These are phyloP conservation scores for Hemileccinum impolitum DNA, from an alignment of 768 basidiomycete species.

Conservation along the genomic window DNA sequence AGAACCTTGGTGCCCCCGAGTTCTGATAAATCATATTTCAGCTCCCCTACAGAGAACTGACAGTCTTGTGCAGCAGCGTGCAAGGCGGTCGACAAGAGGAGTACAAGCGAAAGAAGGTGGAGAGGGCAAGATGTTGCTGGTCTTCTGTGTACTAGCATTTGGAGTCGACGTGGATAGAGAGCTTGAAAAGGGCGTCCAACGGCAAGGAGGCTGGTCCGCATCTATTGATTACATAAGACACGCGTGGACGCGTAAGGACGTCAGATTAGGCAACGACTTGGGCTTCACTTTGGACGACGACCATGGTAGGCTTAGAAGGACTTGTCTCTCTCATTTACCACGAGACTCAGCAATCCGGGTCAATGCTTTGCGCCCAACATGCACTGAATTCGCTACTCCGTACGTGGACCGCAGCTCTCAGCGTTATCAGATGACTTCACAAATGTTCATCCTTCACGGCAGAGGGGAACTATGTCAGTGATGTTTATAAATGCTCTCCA, in stretches of 20 bases:
- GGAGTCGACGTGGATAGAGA: neutral
- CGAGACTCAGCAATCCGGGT: constrained; percentile 72
- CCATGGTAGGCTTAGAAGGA: constrained; percentile 58
- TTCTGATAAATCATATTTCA: constrained; percentile 57
- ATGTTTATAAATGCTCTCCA: neutral
- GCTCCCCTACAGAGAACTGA: constrained; percentile 35
- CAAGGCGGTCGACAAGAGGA: constrained; percentile 21
- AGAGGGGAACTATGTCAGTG: constrained; percentile 51
- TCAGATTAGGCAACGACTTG: constrained; percentile 14
- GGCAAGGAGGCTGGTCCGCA: neutral
- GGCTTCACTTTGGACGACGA: constrained; percentile 13
- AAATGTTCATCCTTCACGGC: constrained; percentile 4
- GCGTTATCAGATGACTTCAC: constrained; percentile 37
- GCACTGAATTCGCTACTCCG: constrained; percentile 79
- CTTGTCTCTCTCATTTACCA: constrained; percentile 66
- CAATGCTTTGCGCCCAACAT: constrained; percentile 86
- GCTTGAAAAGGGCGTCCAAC: neutral
- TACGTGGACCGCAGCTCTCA: constrained; percentile 36
- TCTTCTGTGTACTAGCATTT: constrained; percentile 24
- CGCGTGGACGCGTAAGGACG: constrained; percentile 29
- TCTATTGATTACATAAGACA: constrained; percentile 27
- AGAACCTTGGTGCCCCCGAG: constrained; percentile 52
- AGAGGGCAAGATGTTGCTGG: neutral
- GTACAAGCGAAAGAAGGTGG: constrained; percentile 9
- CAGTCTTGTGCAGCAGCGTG: constrained; percentile 47